A percentile compares a stretch with the other conserved stretches of the same genome.
Evolutionary conservation across 192 early-diverging fungal genomes (phyloP).

Genomic region (Pecoramyces ruminantium): DNA sequence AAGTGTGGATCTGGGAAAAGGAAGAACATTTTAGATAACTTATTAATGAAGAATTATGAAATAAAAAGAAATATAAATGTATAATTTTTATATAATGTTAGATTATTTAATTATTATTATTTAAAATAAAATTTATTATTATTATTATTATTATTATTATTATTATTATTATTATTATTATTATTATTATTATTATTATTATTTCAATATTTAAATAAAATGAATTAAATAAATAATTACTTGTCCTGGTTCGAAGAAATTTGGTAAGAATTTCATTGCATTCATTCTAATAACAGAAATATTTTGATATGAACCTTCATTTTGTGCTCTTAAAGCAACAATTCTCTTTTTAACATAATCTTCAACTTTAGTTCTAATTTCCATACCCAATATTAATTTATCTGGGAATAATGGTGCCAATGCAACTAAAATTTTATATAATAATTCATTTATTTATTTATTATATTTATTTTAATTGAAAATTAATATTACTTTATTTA

Average conservation of each 20-base stretch:
- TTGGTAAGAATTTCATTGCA: slow-evolving; percentile 95
- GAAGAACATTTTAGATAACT: slow-evolving; percentile 92
- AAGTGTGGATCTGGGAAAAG: slow-evolving; percentile 99
- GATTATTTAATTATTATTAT: not conserved
- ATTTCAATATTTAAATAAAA: too few relatives aligned
- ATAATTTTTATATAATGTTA: too few relatives aligned
- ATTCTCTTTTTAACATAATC: slow-evolving; percentile 84
- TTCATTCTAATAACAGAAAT: slow-evolving; percentile 95
- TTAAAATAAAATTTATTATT: too few relatives aligned
- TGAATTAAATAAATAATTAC: slow-evolving; percentile 19
- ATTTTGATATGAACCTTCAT: slow-evolving; percentile 76
- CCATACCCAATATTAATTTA: slow-evolving; percentile 94
- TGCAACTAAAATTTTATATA: slow-evolving; percentile 14
- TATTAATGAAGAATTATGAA: too few relatives aligned
- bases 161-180: too few relatives aligned
- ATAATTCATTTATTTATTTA: too few relatives aligned
- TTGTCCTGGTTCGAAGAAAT: slow-evolving; percentile 93
- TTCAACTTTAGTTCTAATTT: slow-evolving; percentile 90
- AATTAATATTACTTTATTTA: too few relatives aligned
- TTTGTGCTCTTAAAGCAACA: slow-evolving; percentile 55
- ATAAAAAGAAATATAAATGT: too few relatives aligned
- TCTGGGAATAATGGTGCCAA: slow-evolving; percentile 82
- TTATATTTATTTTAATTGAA: too few relatives aligned
- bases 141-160: too few relatives aligned
- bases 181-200: too few relatives aligned